These are phyloP conservation scores for Euryodendron excelsum DNA, from an alignment of 148 eudicot species.

Conservation along the genomic window DNA sequence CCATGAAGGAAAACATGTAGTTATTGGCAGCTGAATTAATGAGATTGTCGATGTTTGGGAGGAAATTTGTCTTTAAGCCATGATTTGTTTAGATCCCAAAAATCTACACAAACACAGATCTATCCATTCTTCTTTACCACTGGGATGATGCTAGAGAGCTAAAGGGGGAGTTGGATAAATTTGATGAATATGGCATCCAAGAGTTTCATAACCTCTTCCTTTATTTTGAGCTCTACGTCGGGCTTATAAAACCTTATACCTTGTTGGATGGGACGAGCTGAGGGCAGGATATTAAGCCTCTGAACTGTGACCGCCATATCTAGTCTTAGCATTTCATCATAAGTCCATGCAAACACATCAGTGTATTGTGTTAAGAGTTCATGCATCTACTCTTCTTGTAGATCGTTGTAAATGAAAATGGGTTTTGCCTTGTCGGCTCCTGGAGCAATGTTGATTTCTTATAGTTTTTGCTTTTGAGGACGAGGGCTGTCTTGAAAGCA, in stretches of 20 bases:
- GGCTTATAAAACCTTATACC: neutral
- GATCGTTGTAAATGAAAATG: neutral
- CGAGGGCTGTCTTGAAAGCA: neutral
- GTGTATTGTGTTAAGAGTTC: neutral
- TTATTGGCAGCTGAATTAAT: neutral
- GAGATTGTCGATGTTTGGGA: neutral
- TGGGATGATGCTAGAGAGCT: neutral
- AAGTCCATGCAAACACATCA: neutral
- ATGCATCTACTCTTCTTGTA: neutral
- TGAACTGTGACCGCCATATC: neutral
- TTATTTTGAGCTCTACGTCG: neutral
- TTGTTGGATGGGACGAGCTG: neutral
- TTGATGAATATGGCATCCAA: neutral
- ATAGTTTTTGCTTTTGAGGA: neutral
- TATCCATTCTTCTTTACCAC: neutral
- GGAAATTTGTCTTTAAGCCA: neutral
- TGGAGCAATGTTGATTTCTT: neutral
- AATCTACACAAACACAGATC: neutral
- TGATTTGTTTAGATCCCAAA: neutral
- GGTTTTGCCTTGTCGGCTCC: neutral
- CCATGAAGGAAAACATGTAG: neutral
- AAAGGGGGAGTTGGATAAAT: neutral
- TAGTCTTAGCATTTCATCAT: neutral
- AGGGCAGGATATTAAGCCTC: neutral
- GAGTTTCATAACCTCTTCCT: neutral